Evolutionary conservation across 1,139 yeast genomes (phyloP).

Genomic region (Spathaspora sp.): DNA sequence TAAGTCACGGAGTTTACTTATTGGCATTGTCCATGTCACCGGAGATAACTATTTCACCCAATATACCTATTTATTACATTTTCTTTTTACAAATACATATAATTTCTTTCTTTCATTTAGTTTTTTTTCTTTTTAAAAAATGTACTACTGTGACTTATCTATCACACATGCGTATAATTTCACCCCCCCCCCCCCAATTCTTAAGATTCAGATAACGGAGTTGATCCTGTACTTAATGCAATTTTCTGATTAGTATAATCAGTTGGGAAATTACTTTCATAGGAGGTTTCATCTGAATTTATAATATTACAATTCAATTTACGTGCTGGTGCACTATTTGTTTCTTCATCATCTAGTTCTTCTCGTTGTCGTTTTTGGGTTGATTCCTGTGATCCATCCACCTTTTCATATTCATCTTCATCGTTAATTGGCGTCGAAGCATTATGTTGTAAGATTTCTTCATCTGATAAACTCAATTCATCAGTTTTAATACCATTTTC

Average conservation of each 20-base stretch:
- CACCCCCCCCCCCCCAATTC: no score
- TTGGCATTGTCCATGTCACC: no score
- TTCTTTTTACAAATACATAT: background rate
- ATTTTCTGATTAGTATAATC: slow-evolving; percentile 24
- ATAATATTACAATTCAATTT: background rate
- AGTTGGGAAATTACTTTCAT: slow-evolving; percentile 1
- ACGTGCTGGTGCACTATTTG: slow-evolving; percentile 1
- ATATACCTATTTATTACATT: background rate
- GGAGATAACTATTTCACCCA: background rate
- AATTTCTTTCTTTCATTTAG: no score
- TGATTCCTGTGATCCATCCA: background rate
- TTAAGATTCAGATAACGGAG: background rate
- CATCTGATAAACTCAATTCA: slow-evolving; percentile 25
- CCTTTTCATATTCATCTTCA: slow-evolving; percentile 16
- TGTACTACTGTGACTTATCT: background rate
- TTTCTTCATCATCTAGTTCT: slow-evolving; percentile 14
- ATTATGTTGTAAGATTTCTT: slow-evolving; percentile 21
- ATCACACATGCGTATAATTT: no score
- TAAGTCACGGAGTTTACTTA: background rate
- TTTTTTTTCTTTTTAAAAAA: no score
- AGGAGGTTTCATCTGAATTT: background rate
- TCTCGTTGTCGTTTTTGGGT: slow-evolving; percentile 19
- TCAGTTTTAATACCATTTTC: slow-evolving; percentile 16
- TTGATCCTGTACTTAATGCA: slow-evolving; percentile 14
- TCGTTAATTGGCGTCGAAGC: slow-evolving; percentile 30